Percentiles rank a stretch among this genome's conserved stretches.
Evolutionary conservation across 441 rosid species (phyloP).

Genomic region (Macaranga tanarius): DNA sequence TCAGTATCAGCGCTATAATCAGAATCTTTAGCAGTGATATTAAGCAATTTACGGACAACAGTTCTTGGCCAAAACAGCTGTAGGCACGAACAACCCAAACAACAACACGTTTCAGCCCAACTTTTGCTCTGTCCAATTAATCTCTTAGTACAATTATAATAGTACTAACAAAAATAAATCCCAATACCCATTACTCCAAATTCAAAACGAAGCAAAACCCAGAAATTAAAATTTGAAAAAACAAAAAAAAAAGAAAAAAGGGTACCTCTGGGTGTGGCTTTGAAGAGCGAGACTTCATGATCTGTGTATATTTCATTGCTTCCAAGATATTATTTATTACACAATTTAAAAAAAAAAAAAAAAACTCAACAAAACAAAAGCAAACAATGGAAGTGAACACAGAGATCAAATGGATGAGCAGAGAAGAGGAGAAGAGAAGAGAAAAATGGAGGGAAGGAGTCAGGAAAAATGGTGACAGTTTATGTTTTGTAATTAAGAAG

Average conservation of each 20-base stretch:
- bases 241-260: not conserved
- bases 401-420: not conserved
- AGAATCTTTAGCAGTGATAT: slow-evolving; percentile 57
- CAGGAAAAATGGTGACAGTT: no score
- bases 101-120: slow-evolving; percentile 66
- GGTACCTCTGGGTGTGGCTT: slow-evolving; percentile 33
- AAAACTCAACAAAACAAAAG: not conserved
- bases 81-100: slow-evolving; percentile 69
- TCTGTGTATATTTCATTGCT: slow-evolving; percentile 20
- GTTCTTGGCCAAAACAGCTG: slow-evolving; percentile 83
- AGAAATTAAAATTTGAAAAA: not conserved
- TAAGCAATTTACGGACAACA: slow-evolving; percentile 77
- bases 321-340: not conserved
- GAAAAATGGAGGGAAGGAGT: not conserved
- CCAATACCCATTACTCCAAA: slow-evolving; percentile 3
- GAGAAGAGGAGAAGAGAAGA: not conserved
- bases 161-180: not conserved
- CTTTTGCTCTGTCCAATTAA: slow-evolving; percentile 48
- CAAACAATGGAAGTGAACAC: not conserved
- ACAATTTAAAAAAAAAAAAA: not conserved
- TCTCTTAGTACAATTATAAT: slow-evolving; percentile 15
- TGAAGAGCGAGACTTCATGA: slow-evolving; percentile 29
- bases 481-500: not conserved
- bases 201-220: slow-evolving; percentile 8
- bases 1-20: slow-evolving; percentile 85